Base-by-base conservation (phyloP, 2,329 filamentous ascomycete species). In the Canariomyces notabilis region DNA sequence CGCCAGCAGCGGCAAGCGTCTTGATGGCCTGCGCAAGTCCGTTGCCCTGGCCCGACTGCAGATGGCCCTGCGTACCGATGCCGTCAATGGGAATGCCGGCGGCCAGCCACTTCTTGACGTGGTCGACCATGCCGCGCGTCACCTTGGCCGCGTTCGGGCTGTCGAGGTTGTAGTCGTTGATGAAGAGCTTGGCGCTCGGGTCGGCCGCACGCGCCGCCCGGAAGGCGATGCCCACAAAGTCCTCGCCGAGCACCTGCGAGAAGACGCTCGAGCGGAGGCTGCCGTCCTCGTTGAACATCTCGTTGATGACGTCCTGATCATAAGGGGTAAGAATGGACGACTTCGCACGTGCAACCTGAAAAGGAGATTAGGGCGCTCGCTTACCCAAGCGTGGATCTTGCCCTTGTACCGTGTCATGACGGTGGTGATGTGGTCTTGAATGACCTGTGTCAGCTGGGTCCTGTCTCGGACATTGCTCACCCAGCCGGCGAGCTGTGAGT, bases 141-240 rank as follows among this genome's bases (percentile, higher is more conserved):
- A 69, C 38, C 70, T 89, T 88, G 52, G 74, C 68, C 57, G 75
- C 74, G 54, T 57, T 72, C 15, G 81, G 73, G 35, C 64, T 70
- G 66, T 85, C 83, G 42, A 85, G 74, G 68, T 85, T 85, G 66
- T 75, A 79, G 63, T 89, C 84, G 65, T 89, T 89, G 67, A 88
- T 85, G 70, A 86, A 89, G 32, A 89, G 72, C 66, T 83, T 83
- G 2, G 80, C 82, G 46, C 65, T 58, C 2, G 84, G 82, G 61
- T 88, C 85, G 12, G 81, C 83, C 7, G 72, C 71, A 42, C 77
- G 75, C 16, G 85, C 85, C 9, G 84, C 78, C 42, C 77, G 72
- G 67, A 88, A 89, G 29, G 84, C 84, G 57, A 85, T 83, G 18
- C 71, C 69, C 43, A 89, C 78, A 59, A 83, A 87, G 62, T 77